A percentile compares a stretch with the other conserved stretches of the same genome.
Conservation (phyloP, 805 yeast species). For the Saccharomyces eubayanus region DNA sequence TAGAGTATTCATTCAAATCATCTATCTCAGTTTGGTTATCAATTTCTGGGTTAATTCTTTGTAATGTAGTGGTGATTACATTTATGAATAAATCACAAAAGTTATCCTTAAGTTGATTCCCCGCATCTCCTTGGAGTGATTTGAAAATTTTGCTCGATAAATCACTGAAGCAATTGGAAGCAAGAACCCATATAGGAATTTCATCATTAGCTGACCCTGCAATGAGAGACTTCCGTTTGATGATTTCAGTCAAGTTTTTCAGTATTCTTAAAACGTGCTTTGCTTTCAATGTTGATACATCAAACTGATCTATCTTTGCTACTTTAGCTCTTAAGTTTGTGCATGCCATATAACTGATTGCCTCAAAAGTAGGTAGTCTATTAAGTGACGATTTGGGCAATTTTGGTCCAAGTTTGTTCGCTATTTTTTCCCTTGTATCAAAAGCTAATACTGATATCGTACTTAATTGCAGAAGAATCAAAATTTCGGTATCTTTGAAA, state of each 20-base stretch:
- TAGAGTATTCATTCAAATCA: conserved; percentile 39
- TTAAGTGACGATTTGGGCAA: conserved; percentile 24
- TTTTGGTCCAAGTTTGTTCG: conserved; percentile 41
- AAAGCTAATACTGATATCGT: conserved; percentile 51
- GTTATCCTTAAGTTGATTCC: conserved; percentile 5
- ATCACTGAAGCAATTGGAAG: conserved; percentile 35
- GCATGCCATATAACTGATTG: conserved; percentile 45
- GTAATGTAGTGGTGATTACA: conserved; percentile 25
- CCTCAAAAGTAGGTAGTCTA: conserved; percentile 56
- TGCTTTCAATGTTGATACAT: conserved; percentile 34
- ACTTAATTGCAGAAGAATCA: conserved; percentile 46
- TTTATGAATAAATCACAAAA: conserved; percentile 25
- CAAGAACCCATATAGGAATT: conserved; percentile 47
- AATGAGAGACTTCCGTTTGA: conserved; percentile 37
- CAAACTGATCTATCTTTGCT: conserved; percentile 24
- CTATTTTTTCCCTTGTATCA: conserved; percentile 49
- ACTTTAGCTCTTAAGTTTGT: conserved; percentile 35
- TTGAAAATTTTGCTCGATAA: conserved; percentile 26
- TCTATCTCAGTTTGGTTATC: conserved; percentile 35
- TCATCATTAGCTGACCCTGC: conserved; percentile 6
- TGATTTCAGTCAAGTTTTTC: conserved; percentile 45
- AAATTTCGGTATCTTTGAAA: conserved; percentile 34
- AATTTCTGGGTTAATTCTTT: conserved; percentile 18
- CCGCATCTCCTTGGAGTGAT: conserved; percentile 1
- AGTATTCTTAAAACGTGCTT: conserved; percentile 39